phyloP scores from a whole-genome alignment of 2,329 filamentous ascomycete genomes.

The Penicillium sp. region DNA sequence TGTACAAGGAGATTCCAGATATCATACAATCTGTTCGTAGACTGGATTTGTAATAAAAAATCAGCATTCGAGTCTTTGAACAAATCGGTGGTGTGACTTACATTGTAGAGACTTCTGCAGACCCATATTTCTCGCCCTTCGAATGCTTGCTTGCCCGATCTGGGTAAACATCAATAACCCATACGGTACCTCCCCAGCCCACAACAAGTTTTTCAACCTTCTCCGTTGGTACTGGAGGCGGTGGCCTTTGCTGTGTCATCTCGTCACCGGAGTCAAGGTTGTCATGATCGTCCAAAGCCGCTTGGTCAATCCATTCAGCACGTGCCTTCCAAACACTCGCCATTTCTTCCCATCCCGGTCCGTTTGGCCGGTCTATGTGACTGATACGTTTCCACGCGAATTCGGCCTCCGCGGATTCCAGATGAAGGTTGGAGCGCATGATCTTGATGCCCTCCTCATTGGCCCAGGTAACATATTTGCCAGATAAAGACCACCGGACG shows the following conservation, averaged over 20 bases:
- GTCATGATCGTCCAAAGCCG: constrained; percentile 72
- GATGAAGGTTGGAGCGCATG: constrained; percentile 83
- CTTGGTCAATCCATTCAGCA: constrained; percentile 89
- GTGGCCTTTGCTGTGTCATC: constrained; percentile 39
- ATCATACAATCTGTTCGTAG: constrained; percentile 97
- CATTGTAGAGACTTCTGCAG: constrained; percentile 90
- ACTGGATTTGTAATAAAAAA: constrained; percentile 45
- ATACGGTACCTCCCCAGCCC: constrained; percentile 94
- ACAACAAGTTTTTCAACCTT: constrained; percentile 76
- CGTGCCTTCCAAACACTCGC: constrained; percentile 91
- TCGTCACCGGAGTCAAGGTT: constrained; percentile 38
- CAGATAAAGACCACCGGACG: constrained; percentile 92
- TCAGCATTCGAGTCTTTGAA: constrained; percentile 25
- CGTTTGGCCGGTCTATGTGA: constrained; percentile 85
- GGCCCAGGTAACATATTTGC: constrained; percentile 90
- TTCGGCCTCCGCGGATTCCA: constrained; percentile 74
- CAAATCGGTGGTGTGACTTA: constrained; percentile 50
- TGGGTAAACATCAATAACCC: constrained; percentile 89
- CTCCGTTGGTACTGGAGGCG: constrained; percentile 43
- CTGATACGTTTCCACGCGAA: constrained; percentile 93
- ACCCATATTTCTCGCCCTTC: constrained; percentile 71
- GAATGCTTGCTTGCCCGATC: constrained; percentile 67
- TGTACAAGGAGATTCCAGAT: constrained; percentile 95
- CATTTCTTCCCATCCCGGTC: constrained; percentile 92
- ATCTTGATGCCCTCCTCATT: constrained; percentile 98